Base-by-base conservation (phyloP, 2,329 filamentous ascomycete genomes). In the Teratosphaeria viscida region DNA sequence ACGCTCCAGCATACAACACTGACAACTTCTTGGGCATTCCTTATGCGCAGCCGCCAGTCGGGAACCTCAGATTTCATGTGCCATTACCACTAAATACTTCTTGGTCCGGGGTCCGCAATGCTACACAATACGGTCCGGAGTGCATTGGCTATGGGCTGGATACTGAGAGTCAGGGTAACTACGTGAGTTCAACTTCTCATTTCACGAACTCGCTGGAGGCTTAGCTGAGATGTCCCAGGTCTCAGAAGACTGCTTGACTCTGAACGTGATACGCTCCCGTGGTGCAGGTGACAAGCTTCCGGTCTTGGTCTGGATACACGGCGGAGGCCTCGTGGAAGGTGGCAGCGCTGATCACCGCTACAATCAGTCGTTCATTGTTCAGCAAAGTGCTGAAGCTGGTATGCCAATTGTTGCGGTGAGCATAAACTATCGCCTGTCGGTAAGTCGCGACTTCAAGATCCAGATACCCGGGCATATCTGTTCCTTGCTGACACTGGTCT, bases 271-370 rank as follows among this genome's bases (percentile, higher is more conserved):
- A 29, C 78, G 84, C 3, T 82, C 83, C 0, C 71, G 78, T 8
- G 78, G 79, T 5, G 69, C 70, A 37, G 72, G 77, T 4, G 68
- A 74, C 8, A 62, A 70, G 35, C 74, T 87, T 2, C 84, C 83
- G 0, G 79, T 85, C 6, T 67, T 76, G 11, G 76, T 84, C 1
- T 88, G 84, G 84, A 82, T 87, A 29, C 82, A 85, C n/a, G 82
- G 82, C 35, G 81, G 59, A 26, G 59, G 80, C 1, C 76, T 83
- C 5, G 78, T 74, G 57, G 72, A 76, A 35, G 53, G 53, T 11
- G 53, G 53, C 8, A 54, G 27, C 23, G 27, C 27, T 14, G 53
- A 54, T 29, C 27, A 54, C 14, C 61, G 58, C 32, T 70, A 69
- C 58, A 70, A 71, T 43, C 64, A 65, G 53, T 64, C 66, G 10